Conservation (phyloP, 176 grass and related monocot genomes). For the Carex myosuroides region DNA sequence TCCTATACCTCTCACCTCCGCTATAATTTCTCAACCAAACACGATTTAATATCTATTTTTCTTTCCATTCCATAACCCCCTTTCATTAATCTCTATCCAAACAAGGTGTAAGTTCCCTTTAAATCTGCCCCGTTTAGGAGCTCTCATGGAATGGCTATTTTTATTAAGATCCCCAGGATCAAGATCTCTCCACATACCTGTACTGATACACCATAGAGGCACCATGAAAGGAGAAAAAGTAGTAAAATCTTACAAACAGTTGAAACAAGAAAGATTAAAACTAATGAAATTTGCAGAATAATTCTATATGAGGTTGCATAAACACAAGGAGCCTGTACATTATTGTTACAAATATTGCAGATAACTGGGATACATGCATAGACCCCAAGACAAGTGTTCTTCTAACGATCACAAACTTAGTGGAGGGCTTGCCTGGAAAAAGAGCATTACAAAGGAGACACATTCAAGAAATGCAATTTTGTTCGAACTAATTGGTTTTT, state of each 20-base stretch:
- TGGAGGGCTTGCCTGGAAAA: constrained; percentile 25
- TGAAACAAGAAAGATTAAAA: background rate
- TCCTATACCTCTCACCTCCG: too few relatives aligned
- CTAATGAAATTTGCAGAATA: constrained; percentile 11
- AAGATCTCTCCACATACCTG: background rate
- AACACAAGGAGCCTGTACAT: background rate
- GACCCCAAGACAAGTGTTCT: background rate
- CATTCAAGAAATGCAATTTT: background rate
- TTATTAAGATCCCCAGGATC: background rate
- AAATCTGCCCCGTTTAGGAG: background rate
- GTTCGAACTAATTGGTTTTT: background rate
- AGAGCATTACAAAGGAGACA: background rate
- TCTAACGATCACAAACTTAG: constrained; percentile 13
- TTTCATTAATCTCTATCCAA: too few relatives aligned
- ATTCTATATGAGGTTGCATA: background rate
- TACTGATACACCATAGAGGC: constrained; percentile 1
- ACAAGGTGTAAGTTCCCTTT: too few relatives aligned
- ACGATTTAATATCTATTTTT: too few relatives aligned
- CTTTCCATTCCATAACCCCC: too few relatives aligned
- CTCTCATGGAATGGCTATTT: background rate
- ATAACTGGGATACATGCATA: background rate
- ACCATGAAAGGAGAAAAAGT: background rate
- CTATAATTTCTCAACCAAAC: too few relatives aligned
- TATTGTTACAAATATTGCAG: background rate
- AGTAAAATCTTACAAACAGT: background rate